Percentiles rank a stretch among this genome's conserved stretches.
phyloP scores from a whole-genome alignment of 176 grass and related monocot species.

The Triticum urartu region DNA sequence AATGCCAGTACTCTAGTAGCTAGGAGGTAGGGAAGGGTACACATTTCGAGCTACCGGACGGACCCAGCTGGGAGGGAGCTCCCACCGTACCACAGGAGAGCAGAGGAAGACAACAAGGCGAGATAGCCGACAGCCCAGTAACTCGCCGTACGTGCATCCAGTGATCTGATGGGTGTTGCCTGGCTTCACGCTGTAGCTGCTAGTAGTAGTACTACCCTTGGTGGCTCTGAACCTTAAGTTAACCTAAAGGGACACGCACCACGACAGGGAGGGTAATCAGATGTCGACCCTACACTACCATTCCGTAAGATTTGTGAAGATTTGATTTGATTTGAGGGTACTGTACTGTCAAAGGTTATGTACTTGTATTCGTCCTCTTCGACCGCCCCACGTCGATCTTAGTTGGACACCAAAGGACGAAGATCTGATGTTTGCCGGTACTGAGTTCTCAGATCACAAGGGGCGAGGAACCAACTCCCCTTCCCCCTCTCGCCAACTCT shows the following conservation, averaged over 20 bases:
- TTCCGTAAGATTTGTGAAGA: background rate
- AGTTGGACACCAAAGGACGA: background rate
- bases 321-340: background rate
- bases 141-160: background rate
- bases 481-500: background rate
- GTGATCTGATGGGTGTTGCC: background rate
- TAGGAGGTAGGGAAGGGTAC: background rate
- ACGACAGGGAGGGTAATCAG: background rate
- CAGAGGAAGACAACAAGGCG: background rate
- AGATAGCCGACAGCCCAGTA: background rate
- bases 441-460: no score
- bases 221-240: background rate
- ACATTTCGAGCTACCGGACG: background rate
- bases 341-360: background rate
- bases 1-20: background rate
- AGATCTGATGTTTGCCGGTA: background rate
- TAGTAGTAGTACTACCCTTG: background rate
- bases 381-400: background rate
- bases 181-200: background rate
- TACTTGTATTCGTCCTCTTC: background rate
- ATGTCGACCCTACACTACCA: no score
- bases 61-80: background rate
- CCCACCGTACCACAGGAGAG: background rate
- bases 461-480: background rate
- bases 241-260: background rate